phyloP scores from a whole-genome alignment of 1,139 yeast genomes.

The Geotrichum australiense region DNA sequence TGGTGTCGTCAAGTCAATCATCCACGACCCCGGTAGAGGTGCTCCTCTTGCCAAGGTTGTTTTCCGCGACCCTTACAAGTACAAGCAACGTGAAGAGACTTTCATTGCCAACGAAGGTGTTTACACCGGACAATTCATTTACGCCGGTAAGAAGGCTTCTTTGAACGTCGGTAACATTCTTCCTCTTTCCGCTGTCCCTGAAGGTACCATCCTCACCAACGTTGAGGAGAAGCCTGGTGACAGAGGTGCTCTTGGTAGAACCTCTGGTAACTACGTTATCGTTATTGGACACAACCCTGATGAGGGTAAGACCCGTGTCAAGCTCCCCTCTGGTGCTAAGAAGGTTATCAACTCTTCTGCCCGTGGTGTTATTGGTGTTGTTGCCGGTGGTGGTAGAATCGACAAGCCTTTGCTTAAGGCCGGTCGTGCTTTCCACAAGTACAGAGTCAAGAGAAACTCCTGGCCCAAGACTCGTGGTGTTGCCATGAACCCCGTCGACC shows the following conservation, averaged over 20 bases:
- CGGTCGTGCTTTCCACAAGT: conserved; percentile 99
- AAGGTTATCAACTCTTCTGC: conserved; percentile 91
- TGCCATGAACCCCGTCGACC: conserved; percentile 99
- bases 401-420: conserved; percentile 99
- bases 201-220: conserved; percentile 98
- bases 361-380: conserved; percentile 99
- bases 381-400: conserved; percentile 99
- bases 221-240: conserved; percentile 99
- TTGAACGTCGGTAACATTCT: conserved; percentile 95
- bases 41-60: conserved; percentile 99
- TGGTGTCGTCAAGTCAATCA: conserved; percentile 97
- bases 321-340: conserved; percentile 99
- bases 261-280: conserved; percentile 98
- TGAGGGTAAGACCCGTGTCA: conserved; percentile 97
- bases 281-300: conserved; percentile 99
- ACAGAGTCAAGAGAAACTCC: conserved; percentile 97
- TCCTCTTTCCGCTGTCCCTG: conserved; percentile 96
- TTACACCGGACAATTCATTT: conserved; percentile 98
- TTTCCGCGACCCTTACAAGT: conserved; percentile 99
- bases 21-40: conserved; percentile 99
- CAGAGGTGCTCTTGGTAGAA: conserved; percentile 99
- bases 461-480: conserved; percentile 99
- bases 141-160: conserved; percentile 98
- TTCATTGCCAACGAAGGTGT: conserved; percentile 99
- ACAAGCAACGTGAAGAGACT: conserved; percentile 96